Percentiles rank a stretch among this genome's conserved stretches.
Evolutionary conservation across 352 stramenopile species (phyloP).

Genomic region (Thraustotheca clavata): DNA sequence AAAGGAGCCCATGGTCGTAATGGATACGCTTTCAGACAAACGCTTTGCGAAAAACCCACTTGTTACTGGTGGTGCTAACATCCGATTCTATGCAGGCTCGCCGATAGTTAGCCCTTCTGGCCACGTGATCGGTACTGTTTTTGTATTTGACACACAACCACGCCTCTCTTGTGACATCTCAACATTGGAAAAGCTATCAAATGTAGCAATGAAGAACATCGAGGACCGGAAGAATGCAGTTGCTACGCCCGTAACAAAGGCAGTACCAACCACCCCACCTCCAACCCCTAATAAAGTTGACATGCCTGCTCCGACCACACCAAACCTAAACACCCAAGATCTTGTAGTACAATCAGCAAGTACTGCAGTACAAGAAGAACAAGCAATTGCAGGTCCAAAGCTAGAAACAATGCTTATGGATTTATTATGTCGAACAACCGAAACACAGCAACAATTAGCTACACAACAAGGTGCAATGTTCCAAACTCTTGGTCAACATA

Average conservation of each 20-base stretch:
- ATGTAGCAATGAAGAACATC: slow-evolving; percentile 85
- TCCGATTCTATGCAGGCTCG: slow-evolving; percentile 78
- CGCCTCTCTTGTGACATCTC: slow-evolving; percentile 80
- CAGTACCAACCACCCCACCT: slow-evolving; percentile 30
- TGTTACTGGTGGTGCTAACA: slow-evolving; percentile 73
- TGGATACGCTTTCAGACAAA: slow-evolving; percentile 82
- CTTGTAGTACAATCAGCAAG: slow-evolving; percentile 46
- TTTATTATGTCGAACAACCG: slow-evolving; percentile 76
- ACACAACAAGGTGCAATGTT: slow-evolving; percentile 86
- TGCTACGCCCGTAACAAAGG: slow-evolving; percentile 42
- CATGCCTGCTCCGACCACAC: slow-evolving; percentile 28
- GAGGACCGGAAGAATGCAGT: slow-evolving; percentile 83
- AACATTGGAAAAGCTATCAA: slow-evolving; percentile 82
- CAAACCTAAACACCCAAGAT: slow-evolving; percentile 54
- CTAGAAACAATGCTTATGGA: slow-evolving; percentile 89
- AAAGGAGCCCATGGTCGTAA: slow-evolving; percentile 84
- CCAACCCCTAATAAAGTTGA: slow-evolving; percentile 27
- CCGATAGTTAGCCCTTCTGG: slow-evolving; percentile 74
- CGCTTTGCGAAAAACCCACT: slow-evolving; percentile 82
- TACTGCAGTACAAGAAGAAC: slow-evolving; percentile 74
- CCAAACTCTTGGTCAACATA: slow-evolving; percentile 85
- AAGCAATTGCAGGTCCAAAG: slow-evolving; percentile 79
- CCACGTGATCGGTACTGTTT: slow-evolving; percentile 75
- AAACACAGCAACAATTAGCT: slow-evolving; percentile 85
- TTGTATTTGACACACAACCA: slow-evolving; percentile 82